Conservation (phyloP, 495 filamentous ascomycete species). For the Pyronema domesticum region DNA sequence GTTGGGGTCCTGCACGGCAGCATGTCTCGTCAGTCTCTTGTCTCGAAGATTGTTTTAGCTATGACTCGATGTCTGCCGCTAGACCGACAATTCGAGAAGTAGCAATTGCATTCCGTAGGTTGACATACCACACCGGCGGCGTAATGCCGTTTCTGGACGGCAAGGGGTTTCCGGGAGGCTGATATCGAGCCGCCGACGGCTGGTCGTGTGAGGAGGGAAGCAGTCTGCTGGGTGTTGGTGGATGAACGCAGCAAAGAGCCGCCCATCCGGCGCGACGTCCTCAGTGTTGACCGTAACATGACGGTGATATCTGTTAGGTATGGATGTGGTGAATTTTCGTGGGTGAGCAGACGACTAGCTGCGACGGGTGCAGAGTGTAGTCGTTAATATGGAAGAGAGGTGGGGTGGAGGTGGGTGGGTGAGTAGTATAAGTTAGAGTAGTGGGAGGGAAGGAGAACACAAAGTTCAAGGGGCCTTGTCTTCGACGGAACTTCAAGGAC, state of each 20-base stretch:
- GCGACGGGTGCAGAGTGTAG: neutral
- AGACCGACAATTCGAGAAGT: neutral
- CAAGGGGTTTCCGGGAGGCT: conserved; percentile 29
- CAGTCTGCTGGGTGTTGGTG: neutral
- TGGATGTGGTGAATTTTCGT: neutral
- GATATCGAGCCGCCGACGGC: conserved; percentile 8
- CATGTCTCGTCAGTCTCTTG: neutral
- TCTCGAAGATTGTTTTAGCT: neutral
- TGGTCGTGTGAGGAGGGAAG: conserved; percentile 1
- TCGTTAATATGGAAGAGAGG: neutral
- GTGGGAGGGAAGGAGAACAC: neutral
- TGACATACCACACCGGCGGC: conserved; percentile 1
- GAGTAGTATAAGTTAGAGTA: neutral
- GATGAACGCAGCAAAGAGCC: neutral
- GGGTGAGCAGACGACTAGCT: neutral
- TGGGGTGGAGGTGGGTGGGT: neutral
- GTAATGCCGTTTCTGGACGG: conserved; percentile 10
- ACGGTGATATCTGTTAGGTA: neutral
- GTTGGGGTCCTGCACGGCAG: conserved; percentile 46
- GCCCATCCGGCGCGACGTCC: conserved; percentile 6
- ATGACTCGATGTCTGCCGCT: neutral
- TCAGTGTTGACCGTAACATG: conserved; percentile 5
- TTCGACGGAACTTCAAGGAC: neutral
- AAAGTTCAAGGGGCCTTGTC: neutral
- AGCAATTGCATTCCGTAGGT: conserved; percentile 5